Evolutionary conservation across 441 rosid species (phyloP), one percentile per base, ranked within the genome.

Genomic region (Pelargonium myrrhifolium): DNA sequence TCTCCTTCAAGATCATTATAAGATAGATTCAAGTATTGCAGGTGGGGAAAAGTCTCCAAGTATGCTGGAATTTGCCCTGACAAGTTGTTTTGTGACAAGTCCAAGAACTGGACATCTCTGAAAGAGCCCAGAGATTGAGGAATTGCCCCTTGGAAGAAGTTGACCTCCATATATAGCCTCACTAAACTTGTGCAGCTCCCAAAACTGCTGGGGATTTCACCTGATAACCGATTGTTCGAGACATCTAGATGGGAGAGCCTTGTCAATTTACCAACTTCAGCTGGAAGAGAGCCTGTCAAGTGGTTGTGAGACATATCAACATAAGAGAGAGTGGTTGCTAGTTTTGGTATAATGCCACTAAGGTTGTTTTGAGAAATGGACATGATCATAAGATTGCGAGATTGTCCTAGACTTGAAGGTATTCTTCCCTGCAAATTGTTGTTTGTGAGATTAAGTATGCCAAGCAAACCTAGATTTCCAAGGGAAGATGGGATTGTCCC

Each of bases 61-160:
- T 12, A 76, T 14, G 20, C 37, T 1, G 76, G 80, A 62, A 81
- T 71, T 26, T 28, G 17, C 0, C 83, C 80, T 0, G 68, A 71
- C 12, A 82, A 40, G 6, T 72, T 59, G 66, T 76, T 79, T 2
- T 8, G 10, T 0, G 80, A 79, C n/a, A 80, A 43, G 62, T 72
- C 74, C 1, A 74, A 14, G 1, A 4, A 15, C 17, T 14, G 47
- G n/a, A 78, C 6, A 14, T 75, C 80, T 69, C 61, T 68, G 24
- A 76, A 39, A 17, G 65, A 14, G 24, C 37, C 22, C 9, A 73
- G 43, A 10, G 65, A 66, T 12, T 15, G 7, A 0, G 82, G 80
- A 47, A 74, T 68, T 0, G 60, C 14, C 14, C 79, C 78, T 6
- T 68, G 43, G 28, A 81, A 76, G n/a, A 20, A 62, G 45, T 81